Percentiles rank a stretch among this genome's conserved stretches.
Evolutionary conservation across 495 filamentous ascomycete genomes (phyloP).

Genomic region (Lasiosphaeria miniovina): DNA sequence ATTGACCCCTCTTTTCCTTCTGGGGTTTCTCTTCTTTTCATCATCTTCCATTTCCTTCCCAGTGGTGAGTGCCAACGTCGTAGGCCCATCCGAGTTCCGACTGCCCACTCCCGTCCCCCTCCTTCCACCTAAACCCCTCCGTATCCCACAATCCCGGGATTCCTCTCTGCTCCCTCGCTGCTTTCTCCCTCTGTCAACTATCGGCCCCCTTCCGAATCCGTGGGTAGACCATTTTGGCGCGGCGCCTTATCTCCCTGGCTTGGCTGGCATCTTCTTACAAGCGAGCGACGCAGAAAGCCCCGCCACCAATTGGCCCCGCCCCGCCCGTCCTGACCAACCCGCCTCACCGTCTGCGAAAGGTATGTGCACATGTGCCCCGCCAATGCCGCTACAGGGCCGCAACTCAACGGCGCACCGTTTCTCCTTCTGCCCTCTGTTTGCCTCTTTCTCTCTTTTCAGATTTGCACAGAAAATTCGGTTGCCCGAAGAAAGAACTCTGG

Average conservation of each 20-base stretch:
- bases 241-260: slow-evolving; percentile 16
- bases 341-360: slow-evolving; percentile 26
- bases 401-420: slow-evolving; percentile 24
- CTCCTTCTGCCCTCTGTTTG: slow-evolving; percentile 19
- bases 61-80: background rate
- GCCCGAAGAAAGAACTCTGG: slow-evolving; percentile 4
- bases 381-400: slow-evolving; percentile 12
- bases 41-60: slow-evolving; percentile 6
- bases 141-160: slow-evolving; percentile 4
- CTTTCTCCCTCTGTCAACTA: slow-evolving; percentile 12
- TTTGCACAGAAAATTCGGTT: slow-evolving; percentile 3
- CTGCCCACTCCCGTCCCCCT: slow-evolving; percentile 9
- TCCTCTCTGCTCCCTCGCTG: background rate
- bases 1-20: slow-evolving; percentile 19
- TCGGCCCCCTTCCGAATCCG: slow-evolving; percentile 14
- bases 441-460: slow-evolving; percentile 9
- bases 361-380: slow-evolving; percentile 31
- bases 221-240: slow-evolving; percentile 14
- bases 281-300: slow-evolving; percentile 9
- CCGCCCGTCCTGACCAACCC: slow-evolving; percentile 19
- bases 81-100: background rate
- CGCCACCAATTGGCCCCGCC: slow-evolving; percentile 27
- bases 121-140: slow-evolving; percentile 6
- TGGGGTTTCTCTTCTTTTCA: slow-evolving; percentile 28
- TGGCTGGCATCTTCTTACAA: slow-evolving; percentile 6